A percentile compares a stretch with the other conserved stretches of the same genome.
phyloP scores from a whole-genome alignment of 768 basidiomycete species.

The Xerocomellus dryophilus region DNA sequence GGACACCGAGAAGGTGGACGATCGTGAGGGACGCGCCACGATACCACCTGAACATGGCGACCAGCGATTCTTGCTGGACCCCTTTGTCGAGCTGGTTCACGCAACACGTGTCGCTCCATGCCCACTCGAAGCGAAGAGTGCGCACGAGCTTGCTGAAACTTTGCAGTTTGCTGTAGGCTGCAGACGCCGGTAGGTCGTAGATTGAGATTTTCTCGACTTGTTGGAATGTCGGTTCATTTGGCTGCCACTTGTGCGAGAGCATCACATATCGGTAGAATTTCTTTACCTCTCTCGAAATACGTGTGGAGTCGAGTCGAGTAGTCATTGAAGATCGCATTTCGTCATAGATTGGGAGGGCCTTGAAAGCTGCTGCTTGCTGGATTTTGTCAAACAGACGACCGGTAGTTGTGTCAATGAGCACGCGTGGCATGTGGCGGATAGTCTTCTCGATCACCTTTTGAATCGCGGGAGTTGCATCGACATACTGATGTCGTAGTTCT shows the following conservation, averaged over 20 bases:
- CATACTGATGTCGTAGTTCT: too few relatives aligned
- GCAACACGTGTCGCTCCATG: constrained; percentile 18
- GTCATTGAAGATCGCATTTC: constrained; percentile 9
- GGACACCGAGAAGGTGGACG: constrained; percentile 9
- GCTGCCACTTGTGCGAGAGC: constrained; percentile 11
- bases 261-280: constrained; percentile 10
- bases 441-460: background rate
- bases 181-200: background rate
- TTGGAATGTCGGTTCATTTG: constrained; percentile 3
- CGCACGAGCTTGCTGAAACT: background rate
- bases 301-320: background rate
- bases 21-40: constrained; percentile 8
- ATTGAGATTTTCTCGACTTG: constrained; percentile 4
- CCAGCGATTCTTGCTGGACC: constrained; percentile 13
- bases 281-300: constrained; percentile 6
- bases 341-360: background rate
- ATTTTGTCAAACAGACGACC: constrained; percentile 9
- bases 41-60: constrained; percentile 17
- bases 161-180: constrained; percentile 4
- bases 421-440: background rate
- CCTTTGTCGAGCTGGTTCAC: background rate
- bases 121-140: constrained; percentile 11
- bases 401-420: constrained; percentile 4
- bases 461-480: background rate
- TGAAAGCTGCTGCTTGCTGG: constrained; percentile 10